Conservation (phyloP, 257 asterid genomes). For the Handroanthus guayacan region DNA sequence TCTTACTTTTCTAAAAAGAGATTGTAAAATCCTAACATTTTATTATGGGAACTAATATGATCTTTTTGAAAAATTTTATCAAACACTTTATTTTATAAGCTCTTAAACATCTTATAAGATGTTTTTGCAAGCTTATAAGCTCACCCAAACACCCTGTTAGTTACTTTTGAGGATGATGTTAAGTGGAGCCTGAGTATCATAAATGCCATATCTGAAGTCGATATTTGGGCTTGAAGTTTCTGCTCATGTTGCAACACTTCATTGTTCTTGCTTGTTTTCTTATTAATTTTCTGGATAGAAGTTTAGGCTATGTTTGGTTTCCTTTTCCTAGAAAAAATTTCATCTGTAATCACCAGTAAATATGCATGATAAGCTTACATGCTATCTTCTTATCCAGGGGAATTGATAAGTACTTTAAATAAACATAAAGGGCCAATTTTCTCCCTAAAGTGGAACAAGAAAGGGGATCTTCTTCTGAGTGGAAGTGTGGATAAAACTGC, state of each 20-base stretch:
- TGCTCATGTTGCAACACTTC: slow-evolving; percentile 4
- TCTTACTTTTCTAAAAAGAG: no score
- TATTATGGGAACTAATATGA: no score
- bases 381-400: slow-evolving; percentile 55
- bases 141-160: no score
- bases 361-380: slow-evolving; percentile 26
- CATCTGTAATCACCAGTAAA: slow-evolving; percentile 3
- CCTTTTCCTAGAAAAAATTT: neutral
- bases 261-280: neutral
- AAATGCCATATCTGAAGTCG: neutral
- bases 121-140: no score
- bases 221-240: slow-evolving; percentile 12
- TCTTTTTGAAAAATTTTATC: no score
- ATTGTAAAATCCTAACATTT: no score
- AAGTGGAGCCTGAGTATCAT: neutral
- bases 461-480: slow-evolving; percentile 79
- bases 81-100: no score
- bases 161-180: neutral
- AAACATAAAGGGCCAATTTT: slow-evolving; percentile 83
- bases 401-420: slow-evolving; percentile 60
- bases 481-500: slow-evolving; percentile 86
- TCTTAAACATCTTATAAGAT: no score
- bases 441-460: slow-evolving; percentile 86
- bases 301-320: neutral
- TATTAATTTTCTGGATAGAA: neutral